Percentiles rank a stretch among this genome's conserved stretches.
Conservation (phyloP, 2,329 filamentous ascomycete genomes). For the Trichoderma asperellum region DNA sequence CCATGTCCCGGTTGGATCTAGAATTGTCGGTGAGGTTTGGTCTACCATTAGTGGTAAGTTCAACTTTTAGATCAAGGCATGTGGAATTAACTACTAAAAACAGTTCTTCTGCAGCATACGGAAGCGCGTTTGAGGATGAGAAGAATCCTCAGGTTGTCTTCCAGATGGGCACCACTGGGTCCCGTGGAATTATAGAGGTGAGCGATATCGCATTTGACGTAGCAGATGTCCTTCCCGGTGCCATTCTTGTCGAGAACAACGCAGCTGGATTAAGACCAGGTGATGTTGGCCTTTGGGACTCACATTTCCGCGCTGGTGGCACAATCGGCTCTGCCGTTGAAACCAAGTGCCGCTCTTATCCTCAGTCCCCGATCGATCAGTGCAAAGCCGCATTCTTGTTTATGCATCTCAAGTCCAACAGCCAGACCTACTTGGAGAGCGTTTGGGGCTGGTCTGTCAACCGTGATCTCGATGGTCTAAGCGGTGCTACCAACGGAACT, state of each 20-base stretch:
- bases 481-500: conserved; percentile 29
- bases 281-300: conserved; percentile 54
- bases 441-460: conserved; percentile 52
- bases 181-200: conserved; percentile 69
- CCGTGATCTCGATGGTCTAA: conserved; percentile 53
- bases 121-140: conserved; percentile 28
- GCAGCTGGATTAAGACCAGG: conserved; percentile 38
- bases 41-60: conserved; percentile 29
- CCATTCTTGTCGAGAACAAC: conserved; percentile 72
- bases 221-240: conserved; percentile 66
- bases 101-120: not conserved
- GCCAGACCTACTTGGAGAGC: conserved; percentile 58
- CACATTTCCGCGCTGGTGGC: conserved; percentile 49
- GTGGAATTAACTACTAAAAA: not conserved
- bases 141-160: conserved; percentile 47
- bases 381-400: conserved; percentile 53
- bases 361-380: conserved; percentile 32
- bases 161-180: conserved; percentile 64
- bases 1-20: conserved; percentile 26
- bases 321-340: conserved; percentile 36
- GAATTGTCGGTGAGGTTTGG: conserved; percentile 29
- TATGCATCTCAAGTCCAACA: conserved; percentile 51
- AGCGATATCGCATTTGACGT: conserved; percentile 70
- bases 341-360: conserved; percentile 32
- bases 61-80: not conserved